Conservation (phyloP, 768 basidiomycete genomes). For the Psilocybe azurescens region DNA sequence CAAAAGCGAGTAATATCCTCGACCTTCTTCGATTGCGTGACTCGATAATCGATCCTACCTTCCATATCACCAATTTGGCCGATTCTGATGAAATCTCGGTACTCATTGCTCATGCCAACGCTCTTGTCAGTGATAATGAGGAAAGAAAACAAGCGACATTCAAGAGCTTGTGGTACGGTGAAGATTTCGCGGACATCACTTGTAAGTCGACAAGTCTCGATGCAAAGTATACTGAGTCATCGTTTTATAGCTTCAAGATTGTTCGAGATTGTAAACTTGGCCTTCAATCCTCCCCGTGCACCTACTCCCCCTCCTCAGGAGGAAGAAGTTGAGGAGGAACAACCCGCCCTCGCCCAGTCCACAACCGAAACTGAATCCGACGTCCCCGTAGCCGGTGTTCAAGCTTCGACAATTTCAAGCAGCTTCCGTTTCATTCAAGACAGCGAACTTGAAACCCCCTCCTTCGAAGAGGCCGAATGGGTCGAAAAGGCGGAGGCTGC, state of each 20-base stretch:
- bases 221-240: background rate
- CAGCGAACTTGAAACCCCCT: constrained; percentile 70
- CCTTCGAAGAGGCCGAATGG: constrained; percentile 62
- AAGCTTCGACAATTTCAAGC: constrained; percentile 44
- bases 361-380: constrained; percentile 30
- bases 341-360: constrained; percentile 22
- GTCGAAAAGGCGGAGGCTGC: constrained; percentile 52
- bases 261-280: constrained; percentile 57
- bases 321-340: constrained; percentile 34
- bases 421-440: constrained; percentile 84
- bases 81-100: constrained; percentile 58
- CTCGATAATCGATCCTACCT: constrained; percentile 48
- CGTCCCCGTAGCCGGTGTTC: constrained; percentile 44
- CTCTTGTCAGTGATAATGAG: constrained; percentile 60
- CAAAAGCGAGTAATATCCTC: constrained; percentile 56
- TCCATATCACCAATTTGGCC: constrained; percentile 45
- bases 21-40: constrained; percentile 64
- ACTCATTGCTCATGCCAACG: constrained; percentile 55
- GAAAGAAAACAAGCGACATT: constrained; percentile 57
- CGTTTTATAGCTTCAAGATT: constrained; percentile 61
- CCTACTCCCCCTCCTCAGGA: constrained; percentile 37
- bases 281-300: constrained; percentile 54
- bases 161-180: constrained; percentile 60
- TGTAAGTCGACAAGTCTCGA: constrained; percentile 47
- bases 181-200: constrained; percentile 64